Evolutionary conservation across 495 filamentous ascomycete species (phyloP).

Genomic region (Neohortaea acidophila): DNA sequence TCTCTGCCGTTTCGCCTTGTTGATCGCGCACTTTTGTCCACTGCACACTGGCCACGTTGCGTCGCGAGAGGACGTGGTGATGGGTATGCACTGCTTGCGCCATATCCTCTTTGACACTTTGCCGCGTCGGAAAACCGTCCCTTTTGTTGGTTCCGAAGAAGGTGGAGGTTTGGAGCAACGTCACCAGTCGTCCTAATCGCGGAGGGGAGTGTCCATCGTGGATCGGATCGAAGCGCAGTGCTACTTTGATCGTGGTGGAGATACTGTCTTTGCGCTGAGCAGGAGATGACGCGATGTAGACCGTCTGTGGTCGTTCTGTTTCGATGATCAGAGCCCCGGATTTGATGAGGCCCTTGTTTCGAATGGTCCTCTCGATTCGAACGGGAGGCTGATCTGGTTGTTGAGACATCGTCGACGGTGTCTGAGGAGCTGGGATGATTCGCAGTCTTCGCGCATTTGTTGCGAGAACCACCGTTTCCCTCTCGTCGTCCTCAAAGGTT

Average conservation of each 20-base stretch:
- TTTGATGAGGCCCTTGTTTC: conserved; percentile 60
- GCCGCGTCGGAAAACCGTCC: conserved; percentile 28
- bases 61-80: conserved; percentile 43
- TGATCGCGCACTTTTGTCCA: conserved; percentile 45
- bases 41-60: conserved; percentile 45
- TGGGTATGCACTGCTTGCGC: conserved; percentile 52
- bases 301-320: conserved; percentile 51
- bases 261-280: conserved; percentile 12
- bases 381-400: conserved; percentile 38
- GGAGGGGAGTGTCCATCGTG: conserved; percentile 46
- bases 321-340: conserved; percentile 54
- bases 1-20: conserved; percentile 7
- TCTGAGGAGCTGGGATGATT: conserved; percentile 53
- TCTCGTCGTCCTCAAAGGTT: background rate
- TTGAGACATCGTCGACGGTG: conserved; percentile 58
- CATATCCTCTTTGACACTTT: conserved; percentile 30
- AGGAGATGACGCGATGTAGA: conserved; percentile 35
- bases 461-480: conserved; percentile 29
- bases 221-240: conserved; percentile 59
- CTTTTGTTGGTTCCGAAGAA: conserved; percentile 49
- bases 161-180: conserved; percentile 59
- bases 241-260: conserved; percentile 49
- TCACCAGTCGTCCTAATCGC: conserved; percentile 45
- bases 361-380: conserved; percentile 57
- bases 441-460: conserved; percentile 46